Evolutionary conservation across 2,329 filamentous ascomycete genomes (phyloP), one percentile per base, ranked within the genome.

Genomic region (Aureobasidium sp.): DNA sequence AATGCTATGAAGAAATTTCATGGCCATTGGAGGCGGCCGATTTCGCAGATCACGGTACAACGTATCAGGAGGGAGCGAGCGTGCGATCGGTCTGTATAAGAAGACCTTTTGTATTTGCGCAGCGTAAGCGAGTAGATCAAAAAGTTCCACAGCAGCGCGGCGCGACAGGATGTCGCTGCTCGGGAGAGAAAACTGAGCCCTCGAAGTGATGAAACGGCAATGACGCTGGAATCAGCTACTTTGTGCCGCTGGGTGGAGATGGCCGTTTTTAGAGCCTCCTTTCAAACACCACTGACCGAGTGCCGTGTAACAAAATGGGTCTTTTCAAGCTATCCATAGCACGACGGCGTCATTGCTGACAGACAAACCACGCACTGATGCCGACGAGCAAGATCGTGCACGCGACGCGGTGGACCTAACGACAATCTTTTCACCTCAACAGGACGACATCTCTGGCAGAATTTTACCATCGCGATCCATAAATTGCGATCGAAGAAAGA

Each of bases 261-360:
- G 43, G 33, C 43, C 55, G 55, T 58, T 47, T 21, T 29, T 38
- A 49, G 55, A 58, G 43, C 42, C 55, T 58, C 55, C 55, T 58
- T n/a, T 49, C 23, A 17, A 29, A 4, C 17, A 27, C 25, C n/a
- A 3, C 29, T 33, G 25, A 40, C 33, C 42, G 21, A 49, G 15
- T 13, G 43, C 38, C 31, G 17, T 49, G 19, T 27, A 54, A 29
- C n/a, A 49, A 21, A 11, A 40, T 40, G 29, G 23, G 23, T 57
- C 13, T 25, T 5, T 11, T n/a, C n/a, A 29, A 17, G 19, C 27
- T 37, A 45, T 46, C 40, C 53, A 47, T 49, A 58, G 43, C 13
- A 49, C 42, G 42, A 46, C 40, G 31, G 55, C 55, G 55, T 58
- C 55, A 58, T 58, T 40, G 55, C 55, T 38, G 25, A 58, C 55